Percentiles rank a stretch among this genome's conserved stretches.
phyloP scores from a whole-genome alignment of 805 yeast genomes.

The Tetrapisispora fleetii region DNA sequence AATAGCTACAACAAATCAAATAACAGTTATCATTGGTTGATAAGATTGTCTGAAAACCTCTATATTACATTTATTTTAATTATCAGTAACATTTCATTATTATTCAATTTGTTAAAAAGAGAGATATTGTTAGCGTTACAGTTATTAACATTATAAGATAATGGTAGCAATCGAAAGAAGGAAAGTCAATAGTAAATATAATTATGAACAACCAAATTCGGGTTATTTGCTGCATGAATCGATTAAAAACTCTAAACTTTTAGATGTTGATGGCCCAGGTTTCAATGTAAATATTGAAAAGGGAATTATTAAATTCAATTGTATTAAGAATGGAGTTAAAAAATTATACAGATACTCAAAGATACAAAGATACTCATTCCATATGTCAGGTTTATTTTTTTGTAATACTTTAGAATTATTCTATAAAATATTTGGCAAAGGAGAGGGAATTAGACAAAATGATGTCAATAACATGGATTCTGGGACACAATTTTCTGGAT shows the following conservation, averaged over 20 bases:
- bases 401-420: conserved; percentile 7
- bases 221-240: not conserved
- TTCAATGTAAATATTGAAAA: not conserved
- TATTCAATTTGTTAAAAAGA: no score
- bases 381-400: not conserved
- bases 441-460: not conserved
- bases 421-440: conserved; percentile 7
- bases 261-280: not conserved
- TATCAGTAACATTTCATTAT: not conserved
- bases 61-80: no score
- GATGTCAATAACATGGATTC: not conserved
- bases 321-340: not conserved
- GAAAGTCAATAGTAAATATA: not conserved
- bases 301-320: not conserved
- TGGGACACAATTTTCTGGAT: not conserved
- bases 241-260: not conserved
- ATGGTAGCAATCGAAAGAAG: not conserved
- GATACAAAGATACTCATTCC: not conserved
- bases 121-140: not conserved
- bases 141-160: no score
- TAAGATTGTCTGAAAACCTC: no score
- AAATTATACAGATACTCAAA: not conserved
- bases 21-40: no score
- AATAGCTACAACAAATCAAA: no score
- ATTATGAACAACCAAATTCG: not conserved